These are phyloP conservation scores for Boletus sp. DNA, from an alignment of 1,284 basidiomycete species.

Conservation along the genomic window DNA sequence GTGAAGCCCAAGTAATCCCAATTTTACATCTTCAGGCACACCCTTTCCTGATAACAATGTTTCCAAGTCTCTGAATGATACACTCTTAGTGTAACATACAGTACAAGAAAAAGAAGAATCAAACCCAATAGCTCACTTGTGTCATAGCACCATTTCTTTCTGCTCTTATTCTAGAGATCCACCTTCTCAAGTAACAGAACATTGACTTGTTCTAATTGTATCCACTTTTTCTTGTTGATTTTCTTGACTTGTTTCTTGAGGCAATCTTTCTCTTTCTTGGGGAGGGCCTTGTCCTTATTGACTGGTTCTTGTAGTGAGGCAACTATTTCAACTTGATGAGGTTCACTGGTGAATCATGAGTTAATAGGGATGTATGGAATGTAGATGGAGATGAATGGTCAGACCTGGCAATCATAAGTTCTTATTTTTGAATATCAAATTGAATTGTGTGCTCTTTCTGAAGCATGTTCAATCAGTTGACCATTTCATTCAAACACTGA, in stretches of 20 bases:
- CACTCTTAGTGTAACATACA: background rate
- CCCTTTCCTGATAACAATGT: slow-evolving; percentile 74
- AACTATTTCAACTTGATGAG: slow-evolving; percentile 85
- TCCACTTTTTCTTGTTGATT: slow-evolving; percentile 81
- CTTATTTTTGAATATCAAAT: slow-evolving; percentile 65
- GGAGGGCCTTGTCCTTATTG: slow-evolving; percentile 80
- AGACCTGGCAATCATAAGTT: slow-evolving; percentile 84
- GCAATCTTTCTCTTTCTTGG: slow-evolving; percentile 69
- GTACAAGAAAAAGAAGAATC: slow-evolving; percentile 26
- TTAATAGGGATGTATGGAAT: slow-evolving; percentile 2
- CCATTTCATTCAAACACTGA: too few relatives aligned
- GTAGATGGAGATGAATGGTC: slow-evolving; percentile 63
- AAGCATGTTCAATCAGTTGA: slow-evolving; percentile 78
- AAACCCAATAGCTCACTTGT: slow-evolving; percentile 80
- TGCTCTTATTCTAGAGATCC: slow-evolving; percentile 84
- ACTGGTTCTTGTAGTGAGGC: slow-evolving; percentile 85
- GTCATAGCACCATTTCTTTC: slow-evolving; percentile 80
- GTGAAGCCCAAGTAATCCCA: slow-evolving; percentile 75
- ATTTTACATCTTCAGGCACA: slow-evolving; percentile 80
- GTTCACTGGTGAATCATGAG: slow-evolving; percentile 54
- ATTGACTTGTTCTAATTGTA: slow-evolving; percentile 93
- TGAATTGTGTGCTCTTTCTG: slow-evolving; percentile 71
- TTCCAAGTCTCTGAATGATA: slow-evolving; percentile 63
- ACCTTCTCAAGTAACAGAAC: slow-evolving; percentile 85
- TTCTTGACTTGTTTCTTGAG: slow-evolving; percentile 74